These are phyloP conservation scores for Ceratobasidium papillatum DNA, from an alignment of 1,284 basidiomycete genomes.

Conservation along the genomic window DNA sequence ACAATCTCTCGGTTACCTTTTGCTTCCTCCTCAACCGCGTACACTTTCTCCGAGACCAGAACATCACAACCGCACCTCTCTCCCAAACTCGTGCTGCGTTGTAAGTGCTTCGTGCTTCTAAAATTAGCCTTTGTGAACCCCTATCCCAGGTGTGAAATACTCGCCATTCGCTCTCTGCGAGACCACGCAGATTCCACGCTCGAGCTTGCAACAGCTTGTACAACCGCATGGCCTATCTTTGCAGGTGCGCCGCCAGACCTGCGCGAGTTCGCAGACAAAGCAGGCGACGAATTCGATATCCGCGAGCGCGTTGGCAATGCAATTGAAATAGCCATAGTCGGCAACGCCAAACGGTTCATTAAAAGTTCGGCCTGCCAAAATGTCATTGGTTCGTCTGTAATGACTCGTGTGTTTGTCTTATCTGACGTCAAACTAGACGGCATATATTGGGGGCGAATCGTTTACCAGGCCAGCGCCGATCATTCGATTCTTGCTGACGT, in stretches of 20 bases:
- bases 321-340: conserved; percentile 89
- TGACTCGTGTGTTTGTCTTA: conserved; percentile 8
- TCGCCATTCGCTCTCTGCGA: conserved; percentile 83
- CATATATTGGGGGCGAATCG: conserved; percentile 74
- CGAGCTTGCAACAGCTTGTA: conserved; percentile 79
- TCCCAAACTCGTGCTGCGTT: conserved; percentile 59
- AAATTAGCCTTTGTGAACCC: background rate
- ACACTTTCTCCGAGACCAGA: conserved; percentile 80
- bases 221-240: conserved; percentile 89
- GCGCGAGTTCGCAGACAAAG: conserved; percentile 69
- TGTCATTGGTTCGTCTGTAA: conserved; percentile 70
- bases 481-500: conserved; percentile 89
- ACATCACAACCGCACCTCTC: conserved; percentile 63
- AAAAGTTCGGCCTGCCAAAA: conserved; percentile 86
- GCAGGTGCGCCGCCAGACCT: conserved; percentile 77
- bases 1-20: conserved; percentile 82
- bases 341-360: conserved; percentile 85
- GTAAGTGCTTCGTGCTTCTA: conserved; percentile 67
- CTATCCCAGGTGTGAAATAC: conserved; percentile 78
- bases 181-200: conserved; percentile 79
- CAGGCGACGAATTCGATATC: conserved; percentile 71
- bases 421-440: conserved; percentile 50
- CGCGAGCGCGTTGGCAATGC: conserved; percentile 87
- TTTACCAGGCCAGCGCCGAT: conserved; percentile 86
- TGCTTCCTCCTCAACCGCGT: conserved; percentile 89